Base-by-base conservation (phyloP, 2,329 filamentous ascomycete species). In the Colletotrichum endophyticum region DNA sequence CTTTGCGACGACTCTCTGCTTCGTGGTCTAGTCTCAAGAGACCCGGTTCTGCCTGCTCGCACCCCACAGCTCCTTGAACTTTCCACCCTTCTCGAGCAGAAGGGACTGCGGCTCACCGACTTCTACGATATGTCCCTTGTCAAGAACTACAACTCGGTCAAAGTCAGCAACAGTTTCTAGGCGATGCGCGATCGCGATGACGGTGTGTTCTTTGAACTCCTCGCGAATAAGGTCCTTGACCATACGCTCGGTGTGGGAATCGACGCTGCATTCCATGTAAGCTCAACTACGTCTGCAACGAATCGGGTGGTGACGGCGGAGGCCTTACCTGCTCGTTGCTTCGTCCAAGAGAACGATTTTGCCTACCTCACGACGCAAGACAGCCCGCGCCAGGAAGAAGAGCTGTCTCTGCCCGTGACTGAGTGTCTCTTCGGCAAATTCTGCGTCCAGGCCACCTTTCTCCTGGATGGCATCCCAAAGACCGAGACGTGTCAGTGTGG, bases 341-440 rank as follows among this genome's bases (percentile, higher is more conserved):
- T 89, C 88, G 66, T 89, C 88, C 8, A 89, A 77, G 4, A 90
- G 81, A 3, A 90, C 79, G 7, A 91, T 79, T 12, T 78, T 86
- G 3, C 84, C 82, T 9, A 79, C 78, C n/a, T 83, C 79, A 64
- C 80, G 83, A 11, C 84, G 81, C 28, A 83, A 61, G 7, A 85
- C 64, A 8, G 82, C 82, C 9, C 84, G 79, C 8, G 82, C 80
- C 4, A 86, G 77, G 5, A 81, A 81, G 27, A 85, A 78, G 1
- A 85, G 80, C 67, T 85, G 84, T 3, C 78, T 72, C 72, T 85
- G 83, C 5, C 84, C 84, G 1, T 79, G 79, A 2, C 84, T 85
- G 5, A 86, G 73, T 2, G 79, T 78, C 3, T 85, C 77, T 4
- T 81, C 78, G 1, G 79, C 75, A 36, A 89, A 79, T 2, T 62